Evolutionary conservation across 1,284 basidiomycete genomes (phyloP), one percentile per base, ranked within the genome.

Genomic region (Ceratobasidium papillatum): DNA sequence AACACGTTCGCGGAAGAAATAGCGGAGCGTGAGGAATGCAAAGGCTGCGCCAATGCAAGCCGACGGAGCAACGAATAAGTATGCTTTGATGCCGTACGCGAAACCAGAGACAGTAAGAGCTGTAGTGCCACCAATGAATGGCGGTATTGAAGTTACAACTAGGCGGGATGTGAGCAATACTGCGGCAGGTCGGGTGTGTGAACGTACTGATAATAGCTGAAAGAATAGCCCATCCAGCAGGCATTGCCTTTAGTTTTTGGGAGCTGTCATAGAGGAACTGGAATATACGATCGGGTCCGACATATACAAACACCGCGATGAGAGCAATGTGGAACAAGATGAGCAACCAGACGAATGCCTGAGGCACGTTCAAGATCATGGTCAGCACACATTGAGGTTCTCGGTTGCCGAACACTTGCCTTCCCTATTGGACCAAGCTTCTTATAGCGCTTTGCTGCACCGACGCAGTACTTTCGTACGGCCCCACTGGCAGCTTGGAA

Each of bases 61-160:
- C 17, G 86, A 89, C 5, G 84, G 81, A 0, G 87, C 86, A 5
- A 90, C 88, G 72, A 94, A 86, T 75, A 85, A 85, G 79, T 93
- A 91, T 0, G 91, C 91, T 74, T 87, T 86, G 82, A 93, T 85
- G 65, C 94, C 94, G 78, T 93, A 95, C 0, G 92, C 90, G 81
- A 94, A 95, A 0, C 94, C 93, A 78, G 89, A 91, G 1, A 95
- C 81, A 9, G 90, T 89, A 36, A 85, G 80, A 72, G 83, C 78
- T 0, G 91, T 92, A 0, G 90, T 89, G 80, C 93, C 91, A 0
- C 93, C 93, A 74, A 92, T 86, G 76, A 91, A 82, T 4, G 94
- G 94, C n/a, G 94, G 94, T 78, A 94, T 90, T 3, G 90, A 93
- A 30, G 89, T 85, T 32, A 89, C 77, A 62, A 91, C 90, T 92